phyloP scores from a whole-genome alignment of 2,329 filamentous ascomycete species.

The Akanthomyces muscarius region DNA sequence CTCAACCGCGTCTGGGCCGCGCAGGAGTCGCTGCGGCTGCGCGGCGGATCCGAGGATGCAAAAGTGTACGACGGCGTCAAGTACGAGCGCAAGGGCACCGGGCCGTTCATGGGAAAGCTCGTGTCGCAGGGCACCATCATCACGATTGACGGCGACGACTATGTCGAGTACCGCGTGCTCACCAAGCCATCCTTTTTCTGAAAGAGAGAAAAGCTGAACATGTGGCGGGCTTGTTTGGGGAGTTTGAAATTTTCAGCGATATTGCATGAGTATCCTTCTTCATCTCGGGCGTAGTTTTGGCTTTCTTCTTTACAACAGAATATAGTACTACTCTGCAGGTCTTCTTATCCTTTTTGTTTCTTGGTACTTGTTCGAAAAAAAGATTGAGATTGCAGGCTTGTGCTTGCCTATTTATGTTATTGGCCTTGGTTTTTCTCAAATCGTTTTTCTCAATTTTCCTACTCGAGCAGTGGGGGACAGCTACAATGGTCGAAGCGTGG shows the following conservation, averaged over 20 bases:
- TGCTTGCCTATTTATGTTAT: background rate
- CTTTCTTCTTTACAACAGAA: background rate
- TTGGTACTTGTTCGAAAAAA: background rate
- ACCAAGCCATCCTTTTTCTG: slow-evolving; percentile 61
- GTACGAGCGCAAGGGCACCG: slow-evolving; percentile 58
- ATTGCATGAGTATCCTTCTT: slow-evolving; percentile 6
- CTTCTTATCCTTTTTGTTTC: background rate
- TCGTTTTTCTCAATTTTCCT: background rate
- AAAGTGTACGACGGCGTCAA: slow-evolving; percentile 58
- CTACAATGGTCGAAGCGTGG: background rate
- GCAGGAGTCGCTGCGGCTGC: slow-evolving; percentile 47
- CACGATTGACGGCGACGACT: slow-evolving; percentile 63
- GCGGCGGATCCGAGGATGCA: slow-evolving; percentile 44
- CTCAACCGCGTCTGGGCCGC: slow-evolving; percentile 54
- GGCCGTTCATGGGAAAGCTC: slow-evolving; percentile 60
- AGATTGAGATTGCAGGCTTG: background rate
- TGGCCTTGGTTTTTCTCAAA: background rate
- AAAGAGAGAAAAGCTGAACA: background rate
- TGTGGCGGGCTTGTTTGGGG: background rate
- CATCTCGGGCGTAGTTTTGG: background rate
- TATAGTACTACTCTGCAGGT: background rate
- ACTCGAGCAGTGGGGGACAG: background rate
- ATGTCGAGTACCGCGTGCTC: slow-evolving; percentile 62
- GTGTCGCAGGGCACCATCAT: slow-evolving; percentile 59
- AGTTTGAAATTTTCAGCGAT: background rate